Percentiles rank a stretch among this genome's conserved stretches.
Conservation (phyloP, 177 flowering plant species). For the Tripterygium wilfordii region DNA sequence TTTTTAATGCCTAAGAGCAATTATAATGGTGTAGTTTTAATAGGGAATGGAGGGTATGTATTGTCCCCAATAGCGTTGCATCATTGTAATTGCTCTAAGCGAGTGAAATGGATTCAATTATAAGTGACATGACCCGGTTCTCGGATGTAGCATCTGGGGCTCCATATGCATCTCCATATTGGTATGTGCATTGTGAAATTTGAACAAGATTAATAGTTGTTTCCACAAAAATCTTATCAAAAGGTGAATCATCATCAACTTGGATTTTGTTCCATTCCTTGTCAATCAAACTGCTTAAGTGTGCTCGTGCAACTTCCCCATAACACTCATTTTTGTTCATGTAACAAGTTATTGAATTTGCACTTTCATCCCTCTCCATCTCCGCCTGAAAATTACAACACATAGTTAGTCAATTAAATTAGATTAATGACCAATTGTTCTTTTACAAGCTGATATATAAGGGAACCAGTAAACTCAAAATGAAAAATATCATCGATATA, state of each 20-base stretch:
- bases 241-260: slow-evolving; percentile 3
- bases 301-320: slow-evolving; percentile 20
- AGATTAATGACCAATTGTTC: background rate
- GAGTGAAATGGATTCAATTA: slow-evolving; percentile 22
- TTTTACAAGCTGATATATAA: background rate
- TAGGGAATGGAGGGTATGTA: too few species aligned
- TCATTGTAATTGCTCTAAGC: too few species aligned
- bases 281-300: slow-evolving; percentile 17
- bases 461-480: too few species aligned
- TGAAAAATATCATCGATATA: background rate
- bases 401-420: too few species aligned
- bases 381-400: too few species aligned
- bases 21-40: too few species aligned
- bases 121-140: slow-evolving; percentile 14
- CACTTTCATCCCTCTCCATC: slow-evolving; percentile 30
- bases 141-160: slow-evolving; percentile 16
- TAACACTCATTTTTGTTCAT: slow-evolving; percentile 20
- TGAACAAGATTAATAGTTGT: slow-evolving; percentile 21
- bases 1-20: too few species aligned
- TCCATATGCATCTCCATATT: slow-evolving; percentile 35
- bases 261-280: slow-evolving; percentile 20
- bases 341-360: slow-evolving; percentile 28
- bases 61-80: too few species aligned
- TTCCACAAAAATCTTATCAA: slow-evolving; percentile 13
- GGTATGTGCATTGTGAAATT: slow-evolving; percentile 22